Base-by-base conservation (phyloP, 306 rosid genomes). In the Vicia sativa region DNA sequence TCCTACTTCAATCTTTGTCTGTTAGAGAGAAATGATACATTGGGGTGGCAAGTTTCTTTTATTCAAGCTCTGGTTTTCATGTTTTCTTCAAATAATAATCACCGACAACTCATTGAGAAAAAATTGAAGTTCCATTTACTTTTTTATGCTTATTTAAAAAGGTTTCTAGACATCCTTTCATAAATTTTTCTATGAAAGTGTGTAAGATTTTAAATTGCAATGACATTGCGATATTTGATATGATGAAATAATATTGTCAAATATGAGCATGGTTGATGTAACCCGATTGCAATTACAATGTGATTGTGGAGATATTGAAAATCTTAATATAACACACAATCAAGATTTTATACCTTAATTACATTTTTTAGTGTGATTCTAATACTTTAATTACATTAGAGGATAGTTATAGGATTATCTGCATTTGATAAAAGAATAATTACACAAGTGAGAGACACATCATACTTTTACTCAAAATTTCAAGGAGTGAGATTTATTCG, bases 21-120 rank as follows among this genome's bases (percentile, higher is more conserved):
- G 75, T 83, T 57, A 48, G 49, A 45, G 41, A 83, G 77, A 62
- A 76, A 78, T 59, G 79, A 81, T 70, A n/a, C 35, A 26, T 41
- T 43, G 64, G 21, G 35, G 18, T 45, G 67, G 70, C 78, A 71
- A 74, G 71, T 67, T 77, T 77, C 74, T 57, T 31, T 26, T 76
- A 68, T 37, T 64, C 65, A 19, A 28, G 61, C 68, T 45, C 62
- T 68, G 4, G 25, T 62, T 72, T 21, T 70, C 48, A 19, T 18
- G 28, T 29, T 60, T 44, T 43, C 66, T 55, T 18, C 59, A 54
- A 18, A 57, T 44, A 62, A 49, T 43, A 46, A 31, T 39, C 15
- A 31, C 41, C 12, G 25, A 73, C 75, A 78, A 54, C 56, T 78
- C 62, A 61, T 72, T 11, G 11, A 31, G 7, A 29, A 61, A 55